Evolutionary conservation across 257 asterid genomes (phyloP), one percentile per base, ranked within the genome.

Genomic region (Coffea canephora): DNA sequence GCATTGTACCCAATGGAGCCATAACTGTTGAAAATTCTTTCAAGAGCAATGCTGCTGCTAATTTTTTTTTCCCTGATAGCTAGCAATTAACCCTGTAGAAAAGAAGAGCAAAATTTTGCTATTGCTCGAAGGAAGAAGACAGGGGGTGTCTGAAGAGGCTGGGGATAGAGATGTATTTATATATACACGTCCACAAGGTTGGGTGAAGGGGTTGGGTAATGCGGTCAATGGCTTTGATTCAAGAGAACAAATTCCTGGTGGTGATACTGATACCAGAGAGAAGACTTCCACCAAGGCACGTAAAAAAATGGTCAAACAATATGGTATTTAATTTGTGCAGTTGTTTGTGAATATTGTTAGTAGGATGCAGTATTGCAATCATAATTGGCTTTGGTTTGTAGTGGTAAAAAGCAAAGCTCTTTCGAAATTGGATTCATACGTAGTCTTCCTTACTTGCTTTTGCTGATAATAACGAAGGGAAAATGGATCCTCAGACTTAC

Each of bases 301-400:
- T 46, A 59, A 12, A 1, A 19, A 76, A 57, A 64, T 6, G 34
- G 73, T 76, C 73, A 76, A 76, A 48, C 18, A 45, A 50, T 64
- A 27, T 27, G 31, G 31, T 31, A 76, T 39, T 76, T 76, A 76
- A 76, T 76, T 76, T 66, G 67, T n/a, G 31, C 43, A 76, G 79
- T 76, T 76, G 71, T 31, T 59, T 41, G 45, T 61, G 71, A 2
- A 46, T 43, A 61, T 61, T 75, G 14, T 23, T 41, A 4, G 59
- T 41, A 4, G 59, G n/a, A n/a, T 23, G 65, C 31, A 31, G 31
- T 31, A 31, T 31, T 31, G 31, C 71, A 67, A 5, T 34, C 39
- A 64, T 34, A 18, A 31, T 39, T 67, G 45, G 71, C 46, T 67
- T 67, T 67, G 71, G 71, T 31, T 34, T 67, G 3, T 67, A 66